Evolutionary conservation across 31 red algal species (phyloP), one percentile per base, ranked within the genome.

Genomic region (Asparagopsis taxiformis): DNA sequence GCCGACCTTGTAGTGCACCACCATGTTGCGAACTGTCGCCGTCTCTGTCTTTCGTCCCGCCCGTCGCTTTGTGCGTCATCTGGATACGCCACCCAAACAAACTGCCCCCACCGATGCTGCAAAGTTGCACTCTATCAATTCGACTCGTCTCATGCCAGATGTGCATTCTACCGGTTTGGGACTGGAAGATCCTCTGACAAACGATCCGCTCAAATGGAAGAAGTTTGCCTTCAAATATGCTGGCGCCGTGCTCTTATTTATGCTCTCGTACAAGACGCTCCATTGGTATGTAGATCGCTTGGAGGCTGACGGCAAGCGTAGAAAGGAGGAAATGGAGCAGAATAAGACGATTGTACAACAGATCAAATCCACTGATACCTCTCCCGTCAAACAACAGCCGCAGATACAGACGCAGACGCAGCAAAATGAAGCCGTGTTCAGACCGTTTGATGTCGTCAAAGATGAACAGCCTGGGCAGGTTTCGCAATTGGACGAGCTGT

Each of bases 261-360:
- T 74, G 13, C 52, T 81, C 31, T 90, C 76, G 49, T 90, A 90
- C 49, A 90, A 90, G 59, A 70, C 55, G 10, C 62, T 90, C 36
- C 86, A 90, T 54, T 90, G 86, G 86, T 90, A 90, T 62, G 86
- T 90, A n/a, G 86, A 81, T 30, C 58, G 70, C 39, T 31, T 90
- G 31, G 86, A 80, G 61, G 69, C 51, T 31, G 75, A 90, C 19
- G 86, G 86, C 0, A 74, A 81, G 53, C 58, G 62, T 54, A 36
- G 54, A 30, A 62, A 65, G 24, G 68, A 80, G 34, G 60, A 74
- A 26, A 32, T 90, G 59, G 86, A 90, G 69, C 75, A 75, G 48
- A 51, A 72, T 51, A 70, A 72, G 23, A 62, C 48, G 29, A 52
- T 81, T 46, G 62, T 68, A 7, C 30, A 75, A 48, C 68, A 81